Base-by-base conservation (phyloP, 108 stramenopile species). In the Cyclotella baltica region DNA sequence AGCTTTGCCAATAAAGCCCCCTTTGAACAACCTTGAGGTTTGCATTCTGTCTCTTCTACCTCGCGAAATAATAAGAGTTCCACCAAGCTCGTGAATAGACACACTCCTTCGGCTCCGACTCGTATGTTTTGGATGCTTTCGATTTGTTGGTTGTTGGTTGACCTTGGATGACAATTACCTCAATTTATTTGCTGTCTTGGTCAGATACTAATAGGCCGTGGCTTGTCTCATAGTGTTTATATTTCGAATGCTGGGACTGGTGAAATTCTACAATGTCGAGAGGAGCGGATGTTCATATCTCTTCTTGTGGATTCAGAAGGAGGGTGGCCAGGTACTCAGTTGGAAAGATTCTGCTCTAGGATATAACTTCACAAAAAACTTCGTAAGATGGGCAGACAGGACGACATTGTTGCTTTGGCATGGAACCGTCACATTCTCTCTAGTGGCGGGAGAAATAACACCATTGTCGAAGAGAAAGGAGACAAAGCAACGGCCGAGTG, bases 101-200 rank as follows among this genome's bases (percentile, higher is more conserved):
- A 82, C 56, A 99, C 99, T 64, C 96, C 99, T 28, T 89, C 92
- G n/a, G 93, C 97, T 10, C 99, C 99, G 6, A 80, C 87, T 38
- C 93, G 98, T 38, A 96, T n/a, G n/a, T 98, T 70, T 85, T 99
- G 64, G 99, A 99, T 86, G 99, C 99, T 9, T 98, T 98, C 3
- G 98, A 99, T 72, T 85, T 99, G 29, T 84, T 97, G n/a, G n/a
- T n/a, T n/a, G n/a, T n/a, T n/a, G n/a, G n/a, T n/a, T n/a, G n/a
- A n/a, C n/a, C n/a, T n/a, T n/a, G 22, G 98, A 99, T 83, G 98
- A 99, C 81, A 99, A 98, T 87, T 99, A 99, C 85, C 93, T 98
- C 68, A 99, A 99, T 81, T 83, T n/a, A n/a, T n/a, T n/a, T 99
- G 34, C 84, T 98, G 35, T 93, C 92, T 43, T 99, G 99, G 99